Base-by-base conservation (phyloP, 441 rosid species). In the Gossypium gossypioides region DNA sequence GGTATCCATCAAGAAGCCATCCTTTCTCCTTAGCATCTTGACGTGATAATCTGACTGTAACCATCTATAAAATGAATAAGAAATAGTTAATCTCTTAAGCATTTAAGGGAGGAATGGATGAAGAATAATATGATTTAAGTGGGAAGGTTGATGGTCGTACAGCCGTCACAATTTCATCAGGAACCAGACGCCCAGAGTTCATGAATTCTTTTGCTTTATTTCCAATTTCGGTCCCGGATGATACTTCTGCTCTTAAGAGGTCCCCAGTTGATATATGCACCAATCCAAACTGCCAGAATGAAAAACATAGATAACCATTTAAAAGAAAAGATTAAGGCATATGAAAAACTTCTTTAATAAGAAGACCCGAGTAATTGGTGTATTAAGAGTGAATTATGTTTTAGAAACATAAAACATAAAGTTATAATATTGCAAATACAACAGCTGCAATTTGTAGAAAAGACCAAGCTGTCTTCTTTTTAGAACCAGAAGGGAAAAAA, bases 1-100 rank as follows among this genome's bases (percentile, higher is more conserved):
- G 99, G 77, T 85, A 91, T 25, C 99, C 99, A 84, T 94, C 97
- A 18, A 91, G 89, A 81, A 91, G 97, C 99, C 99, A 94, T 54
- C 97, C 97, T n/a, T 76, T 84, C 72, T 81, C 81, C 84, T 84
- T 86, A 72, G 84, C 92, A 79, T 94, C 99, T 77, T 86, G 84
- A 37, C 77, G 80, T 13, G 93, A 84, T 81, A 94, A 81, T 69
- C 97, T 78, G 64, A 79, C 77, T 2, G 84, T 84, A 75, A 90
- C 92, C 97, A 94, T 91, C 97, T 94, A 74, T 25, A 77, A 57
- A 76, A 44, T 12, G 65, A 51, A 42, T 58, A 74, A 16, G 21
- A 22, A 46, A 72, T 24, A 46, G 22, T 52, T 18, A 54, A 69
- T 42, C 15, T 58, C 66, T 58, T 58, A 6, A 42, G 56, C 16